These are phyloP conservation scores for Nicotiana attenuata DNA, from an alignment of 257 asterid genomes.

Conservation along the genomic window DNA sequence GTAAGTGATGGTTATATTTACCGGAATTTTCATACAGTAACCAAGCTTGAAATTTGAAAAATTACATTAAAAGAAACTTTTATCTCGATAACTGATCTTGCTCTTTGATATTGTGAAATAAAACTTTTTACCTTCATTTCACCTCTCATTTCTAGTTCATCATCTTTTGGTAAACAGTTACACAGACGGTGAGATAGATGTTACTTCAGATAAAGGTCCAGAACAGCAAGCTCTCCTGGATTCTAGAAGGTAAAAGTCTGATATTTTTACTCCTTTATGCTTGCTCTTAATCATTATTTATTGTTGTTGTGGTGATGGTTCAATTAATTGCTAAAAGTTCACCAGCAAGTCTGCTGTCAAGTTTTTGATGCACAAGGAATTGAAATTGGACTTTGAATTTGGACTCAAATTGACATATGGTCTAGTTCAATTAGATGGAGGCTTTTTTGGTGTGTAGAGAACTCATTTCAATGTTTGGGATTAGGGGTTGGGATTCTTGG, in stretches of 20 bases:
- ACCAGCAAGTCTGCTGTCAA: not conserved
- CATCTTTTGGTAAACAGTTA: slow-evolving; percentile 41
- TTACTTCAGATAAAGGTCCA: slow-evolving; percentile 34
- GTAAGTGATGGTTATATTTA: slow-evolving; percentile 24
- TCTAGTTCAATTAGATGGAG: not conserved
- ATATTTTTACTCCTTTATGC: not conserved
- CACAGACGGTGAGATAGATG: slow-evolving; percentile 47
- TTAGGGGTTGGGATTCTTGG: not conserved
- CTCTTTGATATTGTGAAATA: not conserved
- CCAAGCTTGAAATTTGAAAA: not conserved
- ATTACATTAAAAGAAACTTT: not conserved
- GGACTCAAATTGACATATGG: not conserved
- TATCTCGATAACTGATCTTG: not conserved
- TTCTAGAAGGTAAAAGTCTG: slow-evolving; percentile 61
- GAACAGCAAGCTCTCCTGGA: slow-evolving; percentile 66
- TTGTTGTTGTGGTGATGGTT: not conserved
- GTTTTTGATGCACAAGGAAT: slow-evolving; percentile 5
- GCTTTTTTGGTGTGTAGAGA: not conserved
- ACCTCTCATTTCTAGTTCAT: not conserved
- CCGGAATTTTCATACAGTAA: not conserved
- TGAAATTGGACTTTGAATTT: not conserved
- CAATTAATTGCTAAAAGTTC: not conserved
- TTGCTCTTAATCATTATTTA: not conserved
- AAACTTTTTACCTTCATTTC: not conserved
- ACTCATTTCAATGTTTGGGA: not conserved